Evolutionary conservation across 73 alveolate genomes (phyloP), one percentile per base, ranked within the genome.

Genomic region (Paramecium primaurelia): DNA sequence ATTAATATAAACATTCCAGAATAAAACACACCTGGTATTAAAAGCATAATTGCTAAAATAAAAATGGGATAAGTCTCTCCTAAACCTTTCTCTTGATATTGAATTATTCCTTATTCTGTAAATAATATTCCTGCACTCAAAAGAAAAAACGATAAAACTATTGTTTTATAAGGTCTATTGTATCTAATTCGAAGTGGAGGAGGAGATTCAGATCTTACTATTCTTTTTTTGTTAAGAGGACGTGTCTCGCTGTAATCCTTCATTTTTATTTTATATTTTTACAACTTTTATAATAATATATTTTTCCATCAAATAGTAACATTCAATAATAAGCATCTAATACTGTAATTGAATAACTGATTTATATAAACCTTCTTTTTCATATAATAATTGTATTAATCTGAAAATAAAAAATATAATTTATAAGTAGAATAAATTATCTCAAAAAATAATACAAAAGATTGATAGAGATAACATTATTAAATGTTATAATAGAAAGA

Each of bases 121-220:
- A 80, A 80, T 25, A 80, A 25, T 44, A 80, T 40, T 47, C 91
- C 91, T 32, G 91, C 71, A 80, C 71, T 44, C 71, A 80, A 47
- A 1, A 80, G 30, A 49, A 80, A 80, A 26, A 80, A 47, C 1
- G 91, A 32, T 25, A 80, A 42, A 11, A 80, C 47, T 40, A 80
- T 80, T 20, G 91, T 80, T 47, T 80, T 80, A 28, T 80, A 80
- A 6, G 91, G 91, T 14, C 91, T 16, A 14, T 80, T 80, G 30
- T 32, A 45, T 49, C 73, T 80, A 8, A 40, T 36, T 22, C 91
- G 14, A 42, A 80, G 91, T 40, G 91, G 91, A 26, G 91, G 91
- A 40, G 91, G 91, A 18, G 91, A 80, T 25, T 80, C 91, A 12
- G 91, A 80, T 49, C 91, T 80, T 1, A 80, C 75, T 22, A 45